These are phyloP conservation scores for Pseudocercospora crystallina DNA, from an alignment of 2,329 filamentous ascomycete species.

Conservation along the genomic window DNA sequence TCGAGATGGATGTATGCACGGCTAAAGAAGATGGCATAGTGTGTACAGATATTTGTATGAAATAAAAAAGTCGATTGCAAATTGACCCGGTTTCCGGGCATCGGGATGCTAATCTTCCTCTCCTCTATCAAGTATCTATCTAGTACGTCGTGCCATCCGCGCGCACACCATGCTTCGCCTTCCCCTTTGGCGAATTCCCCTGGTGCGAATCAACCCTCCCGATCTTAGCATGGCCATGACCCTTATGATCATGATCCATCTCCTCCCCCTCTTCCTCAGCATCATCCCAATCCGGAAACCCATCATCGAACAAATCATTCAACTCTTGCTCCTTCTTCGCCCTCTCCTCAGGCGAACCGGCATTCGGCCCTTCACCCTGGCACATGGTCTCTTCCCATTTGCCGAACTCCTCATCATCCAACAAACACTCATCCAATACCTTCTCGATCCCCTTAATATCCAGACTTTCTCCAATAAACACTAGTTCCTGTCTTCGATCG, in stretches of 20 bases:
- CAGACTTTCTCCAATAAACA: slow-evolving; percentile 70
- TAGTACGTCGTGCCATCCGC: slow-evolving; percentile 25
- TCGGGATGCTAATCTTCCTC: too few relatives aligned
- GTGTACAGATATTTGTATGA: too few relatives aligned
- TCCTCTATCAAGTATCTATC: too few relatives aligned
- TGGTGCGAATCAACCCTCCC: slow-evolving; percentile 21
- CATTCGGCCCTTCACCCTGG: slow-evolving; percentile 20
- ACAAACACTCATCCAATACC: slow-evolving; percentile 60
- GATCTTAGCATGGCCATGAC: slow-evolving; percentile 8
- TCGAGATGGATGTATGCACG: slow-evolving; percentile 21
- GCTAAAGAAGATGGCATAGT: too few relatives aligned
- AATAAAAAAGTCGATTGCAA: too few relatives aligned
- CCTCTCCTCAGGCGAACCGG: slow-evolving; percentile 11
- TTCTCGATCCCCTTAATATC: slow-evolving; percentile 53
- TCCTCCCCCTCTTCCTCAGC: slow-evolving; percentile 15
- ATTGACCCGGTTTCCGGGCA: too few relatives aligned
- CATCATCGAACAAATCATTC: slow-evolving; percentile 43
- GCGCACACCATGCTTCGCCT: slow-evolving; percentile 23
- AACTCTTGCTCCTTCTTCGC: slow-evolving; percentile 38
- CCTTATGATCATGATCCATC: slow-evolving; percentile 25
- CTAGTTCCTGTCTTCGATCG: slow-evolving; percentile 69
- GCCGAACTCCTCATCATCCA: slow-evolving; percentile 58
- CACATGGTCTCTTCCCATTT: slow-evolving; percentile 39
- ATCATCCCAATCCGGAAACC: slow-evolving; percentile 32
- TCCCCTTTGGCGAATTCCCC: slow-evolving; percentile 9